Evolutionary conservation across 345 rosid genomes (phyloP).

Genomic region (Bruguiera sexangula): DNA sequence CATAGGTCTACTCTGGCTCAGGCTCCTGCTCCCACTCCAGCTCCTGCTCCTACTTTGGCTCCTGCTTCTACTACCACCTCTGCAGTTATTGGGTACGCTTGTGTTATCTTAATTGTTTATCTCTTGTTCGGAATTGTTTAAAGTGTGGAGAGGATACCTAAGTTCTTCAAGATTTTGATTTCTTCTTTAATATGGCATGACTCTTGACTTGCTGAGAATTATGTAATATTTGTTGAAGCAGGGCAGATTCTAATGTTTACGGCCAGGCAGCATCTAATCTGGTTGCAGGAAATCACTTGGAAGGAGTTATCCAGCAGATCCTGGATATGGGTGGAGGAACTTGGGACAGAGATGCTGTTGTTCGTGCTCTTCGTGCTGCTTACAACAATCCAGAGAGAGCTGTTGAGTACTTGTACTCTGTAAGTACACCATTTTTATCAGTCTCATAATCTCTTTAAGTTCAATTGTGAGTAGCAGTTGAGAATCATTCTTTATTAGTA

Average conservation of each 20-base stretch:
- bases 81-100: constrained; percentile 24
- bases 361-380: constrained; percentile 91
- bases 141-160: too few species aligned
- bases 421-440: constrained; percentile 29
- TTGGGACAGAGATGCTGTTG: constrained; percentile 86
- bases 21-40: constrained; percentile 14
- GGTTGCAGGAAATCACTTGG: constrained; percentile 78
- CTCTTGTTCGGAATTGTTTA: not conserved
- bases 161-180: too few species aligned
- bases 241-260: constrained; percentile 53
- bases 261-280: constrained; percentile 88
- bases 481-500: too few species aligned
- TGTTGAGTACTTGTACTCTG: constrained; percentile 91
- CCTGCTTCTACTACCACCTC: constrained; percentile 30
- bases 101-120: not conserved
- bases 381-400: constrained; percentile 95
- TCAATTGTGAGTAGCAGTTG: not conserved
- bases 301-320: constrained; percentile 82
- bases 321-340: constrained; percentile 95
- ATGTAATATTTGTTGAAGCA: constrained; percentile 22
- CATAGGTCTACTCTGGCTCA: constrained; percentile 33
- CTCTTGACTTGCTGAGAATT: not conserved
- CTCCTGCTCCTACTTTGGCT: not conserved
- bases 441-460: not conserved
- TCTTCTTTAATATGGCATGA: too few species aligned